Evolutionary conservation across 495 filamentous ascomycete genomes (phyloP), one percentile per base, ranked within the genome.

Genomic region (Neurospora sp.): DNA sequence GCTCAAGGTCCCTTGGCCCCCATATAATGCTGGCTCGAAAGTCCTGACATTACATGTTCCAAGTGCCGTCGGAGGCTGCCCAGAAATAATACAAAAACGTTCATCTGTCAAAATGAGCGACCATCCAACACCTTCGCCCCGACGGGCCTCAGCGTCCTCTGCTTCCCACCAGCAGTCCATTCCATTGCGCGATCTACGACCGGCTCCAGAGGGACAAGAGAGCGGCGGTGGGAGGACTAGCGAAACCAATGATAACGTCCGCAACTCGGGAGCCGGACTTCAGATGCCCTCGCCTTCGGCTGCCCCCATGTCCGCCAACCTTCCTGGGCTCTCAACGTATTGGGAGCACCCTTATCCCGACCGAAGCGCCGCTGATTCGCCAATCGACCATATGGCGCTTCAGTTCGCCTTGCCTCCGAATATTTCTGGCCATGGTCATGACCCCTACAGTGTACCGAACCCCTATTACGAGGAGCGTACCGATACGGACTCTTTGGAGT

Each of bases 111-210:
- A 71, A 70, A 79, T 78, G 77, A 75, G 73, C 71, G 73, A 75
- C 35, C 75, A 77, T 48, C 37, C 75, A 69, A 70, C 79, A 69
- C 70, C 78, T 65, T 76, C 81, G 22, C 78, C 79, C 69, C 80
- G 79, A 70, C 77, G 79, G 76, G 61, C 73, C 72, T 71, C 76
- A 40, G 71, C 73, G 40, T 38, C 74, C 68, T 53, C 81, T 85
- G 42, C 59, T 31, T 73, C 73, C 45, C 80, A 87, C 40, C 82
- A 87, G 69, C 91, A 93, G 73, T 91, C 91, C 53, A 97, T 97
- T 81, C 93, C 94, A 68, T 84, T 98, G 69, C 91, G 91, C 79
- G 90, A 97, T 80, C 89, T 97, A 69, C 89, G 89, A 40, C 86
- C 88, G 70, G 83, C 87, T 41, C 85, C 88, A 65, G 87, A 86